phyloP scores from a whole-genome alignment of 2,329 filamentous ascomycete species.

The Aspergillus pseudonomiae region DNA sequence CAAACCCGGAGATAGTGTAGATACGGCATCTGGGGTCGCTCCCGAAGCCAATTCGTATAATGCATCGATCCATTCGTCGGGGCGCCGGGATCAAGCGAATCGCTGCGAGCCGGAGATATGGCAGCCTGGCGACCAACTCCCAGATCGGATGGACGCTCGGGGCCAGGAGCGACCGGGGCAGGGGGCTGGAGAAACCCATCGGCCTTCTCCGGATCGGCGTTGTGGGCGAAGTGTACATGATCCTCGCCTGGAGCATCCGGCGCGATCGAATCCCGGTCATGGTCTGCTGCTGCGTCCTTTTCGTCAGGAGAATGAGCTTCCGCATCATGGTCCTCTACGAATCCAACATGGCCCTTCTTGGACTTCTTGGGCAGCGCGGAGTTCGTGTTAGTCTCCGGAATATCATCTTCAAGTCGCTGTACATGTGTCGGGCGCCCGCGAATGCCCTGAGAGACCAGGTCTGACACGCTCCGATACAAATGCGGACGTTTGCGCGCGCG shows the following conservation, averaged over 20 bases:
- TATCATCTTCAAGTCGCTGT: slow-evolving; percentile 19
- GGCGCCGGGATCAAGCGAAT: slow-evolving; percentile 33
- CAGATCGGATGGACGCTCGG: slow-evolving; percentile 25
- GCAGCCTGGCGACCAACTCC: slow-evolving; percentile 29
- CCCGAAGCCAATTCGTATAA: slow-evolving; percentile 73
- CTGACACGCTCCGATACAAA: slow-evolving; percentile 40
- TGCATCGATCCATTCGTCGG: slow-evolving; percentile 34
- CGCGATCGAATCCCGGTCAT: background rate
- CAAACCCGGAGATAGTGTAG: slow-evolving; percentile 73
- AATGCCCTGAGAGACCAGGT: slow-evolving; percentile 37
- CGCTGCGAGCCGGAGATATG: slow-evolving; percentile 34
- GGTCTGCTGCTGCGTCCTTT: slow-evolving; percentile 19
- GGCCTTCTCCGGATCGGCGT: slow-evolving; percentile 18
- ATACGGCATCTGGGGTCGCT: slow-evolving; percentile 71
- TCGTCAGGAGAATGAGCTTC: slow-evolving; percentile 1
- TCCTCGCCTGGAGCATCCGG: background rate
- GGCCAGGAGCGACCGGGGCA: slow-evolving; percentile 9
- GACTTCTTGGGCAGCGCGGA: slow-evolving; percentile 26
- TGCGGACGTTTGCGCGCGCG: slow-evolving; percentile 42
- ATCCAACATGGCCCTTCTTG: slow-evolving; percentile 59
- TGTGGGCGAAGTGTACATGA: background rate
- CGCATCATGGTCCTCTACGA: slow-evolving; percentile 41
- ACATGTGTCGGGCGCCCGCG: slow-evolving; percentile 37
- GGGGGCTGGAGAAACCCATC: slow-evolving; percentile 18
- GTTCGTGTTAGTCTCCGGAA: slow-evolving; percentile 15